Conservation (phyloP, 2,329 filamentous ascomycete genomes). For the Aphanocladium album region DNA sequence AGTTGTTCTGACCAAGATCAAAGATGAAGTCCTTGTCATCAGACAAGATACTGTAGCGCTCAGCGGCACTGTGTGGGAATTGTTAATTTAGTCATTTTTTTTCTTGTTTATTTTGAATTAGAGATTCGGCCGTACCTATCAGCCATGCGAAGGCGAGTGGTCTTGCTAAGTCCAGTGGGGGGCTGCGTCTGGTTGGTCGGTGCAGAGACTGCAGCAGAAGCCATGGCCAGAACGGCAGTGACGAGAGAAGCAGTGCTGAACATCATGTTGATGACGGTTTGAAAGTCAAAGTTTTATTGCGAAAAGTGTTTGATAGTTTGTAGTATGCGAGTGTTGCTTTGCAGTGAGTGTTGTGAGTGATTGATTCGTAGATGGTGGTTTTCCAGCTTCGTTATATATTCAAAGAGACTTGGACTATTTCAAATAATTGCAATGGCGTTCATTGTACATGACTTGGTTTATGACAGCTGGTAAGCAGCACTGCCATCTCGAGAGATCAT, state of each 20-base stretch:
- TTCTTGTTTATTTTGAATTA: background rate
- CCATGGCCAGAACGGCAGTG: conserved; percentile 35
- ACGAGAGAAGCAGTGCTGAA: conserved; percentile 29
- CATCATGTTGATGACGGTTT: conserved; percentile 26
- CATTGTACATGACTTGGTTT: background rate
- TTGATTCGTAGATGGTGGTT: background rate
- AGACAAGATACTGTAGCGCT: conserved; percentile 39
- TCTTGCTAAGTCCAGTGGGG: conserved; percentile 25
- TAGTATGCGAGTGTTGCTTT: background rate
- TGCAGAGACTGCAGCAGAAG: conserved; percentile 11
- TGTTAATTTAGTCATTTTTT: conserved; percentile 13
- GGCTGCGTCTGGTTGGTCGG: conserved; percentile 2
- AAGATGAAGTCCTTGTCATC: conserved; percentile 43
- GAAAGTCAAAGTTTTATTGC: background rate
- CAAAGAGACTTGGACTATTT: background rate
- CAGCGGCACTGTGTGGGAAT: conserved; percentile 29
- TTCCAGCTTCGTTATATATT: conserved; percentile 3
- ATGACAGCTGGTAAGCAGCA: background rate
- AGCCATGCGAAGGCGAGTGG: conserved; percentile 34
- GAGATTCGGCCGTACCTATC: conserved; percentile 28
- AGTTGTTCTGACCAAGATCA: conserved; percentile 43
- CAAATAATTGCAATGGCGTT: background rate
- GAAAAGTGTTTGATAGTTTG: background rate
- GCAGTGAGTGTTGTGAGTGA: background rate
- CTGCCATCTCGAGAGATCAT: background rate